These are phyloP conservation scores for Vitis labrusca DNA, from an alignment of 164 flowering plant species.

Conservation along the genomic window DNA sequence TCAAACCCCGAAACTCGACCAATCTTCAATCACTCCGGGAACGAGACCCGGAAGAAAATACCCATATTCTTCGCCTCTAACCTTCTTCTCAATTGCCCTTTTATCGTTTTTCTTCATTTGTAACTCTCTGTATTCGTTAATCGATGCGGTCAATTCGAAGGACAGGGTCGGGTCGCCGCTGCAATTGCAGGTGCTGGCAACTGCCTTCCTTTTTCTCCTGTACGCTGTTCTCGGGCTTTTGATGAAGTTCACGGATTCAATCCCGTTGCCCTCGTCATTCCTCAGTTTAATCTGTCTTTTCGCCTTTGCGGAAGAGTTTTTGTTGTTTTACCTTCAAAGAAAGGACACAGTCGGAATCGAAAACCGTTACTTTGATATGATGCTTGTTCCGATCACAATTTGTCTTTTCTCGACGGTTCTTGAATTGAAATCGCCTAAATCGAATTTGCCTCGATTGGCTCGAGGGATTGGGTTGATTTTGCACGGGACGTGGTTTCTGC, in stretches of 20 bases:
- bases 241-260: constrained; percentile 15
- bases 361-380: constrained; percentile 76
- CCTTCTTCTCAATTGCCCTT: constrained; percentile 20
- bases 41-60: not conserved
- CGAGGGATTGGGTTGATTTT: constrained; percentile 75
- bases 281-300: constrained; percentile 47
- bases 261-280: constrained; percentile 39
- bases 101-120: constrained; percentile 47
- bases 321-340: constrained; percentile 65
- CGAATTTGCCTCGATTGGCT: constrained; percentile 43
- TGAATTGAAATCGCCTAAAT: constrained; percentile 37
- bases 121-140: constrained; percentile 54
- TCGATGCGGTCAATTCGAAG: constrained; percentile 38
- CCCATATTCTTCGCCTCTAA: constrained; percentile 15
- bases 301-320: constrained; percentile 76
- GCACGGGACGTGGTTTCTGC: constrained; percentile 91
- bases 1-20: too few relatives aligned
- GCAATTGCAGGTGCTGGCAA: constrained; percentile 54
- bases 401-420: constrained; percentile 62
- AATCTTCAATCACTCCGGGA: constrained; percentile 1
- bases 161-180: constrained; percentile 66
- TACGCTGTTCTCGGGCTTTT: constrained; percentile 50
- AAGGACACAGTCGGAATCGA: constrained; percentile 78
- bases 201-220: constrained; percentile 60
- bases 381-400: constrained; percentile 70